Evolutionary conservation across 345 rosid genomes (phyloP).

Genomic region (Eucalyptus sp.): DNA sequence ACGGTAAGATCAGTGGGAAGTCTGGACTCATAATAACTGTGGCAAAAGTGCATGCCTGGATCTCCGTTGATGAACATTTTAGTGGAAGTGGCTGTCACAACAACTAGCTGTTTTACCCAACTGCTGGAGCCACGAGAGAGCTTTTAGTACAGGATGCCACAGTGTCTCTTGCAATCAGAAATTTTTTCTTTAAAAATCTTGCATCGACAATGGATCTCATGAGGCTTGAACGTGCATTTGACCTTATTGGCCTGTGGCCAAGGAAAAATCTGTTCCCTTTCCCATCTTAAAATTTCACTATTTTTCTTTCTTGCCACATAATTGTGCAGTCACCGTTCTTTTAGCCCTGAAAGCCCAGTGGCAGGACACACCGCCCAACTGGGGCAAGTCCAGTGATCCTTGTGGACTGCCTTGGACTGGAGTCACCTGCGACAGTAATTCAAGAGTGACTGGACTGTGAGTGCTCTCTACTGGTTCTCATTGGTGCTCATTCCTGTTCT

Average conservation of each 20-base stretch:
- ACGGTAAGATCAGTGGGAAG: not conserved
- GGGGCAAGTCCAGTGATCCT: too few relatives aligned
- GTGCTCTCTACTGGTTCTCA: too few relatives aligned
- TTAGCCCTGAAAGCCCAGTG: too few relatives aligned
- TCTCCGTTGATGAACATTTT: not conserved
- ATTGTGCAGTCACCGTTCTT: too few relatives aligned
- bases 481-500: too few relatives aligned
- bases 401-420: too few relatives aligned
- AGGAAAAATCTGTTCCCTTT: not conserved
- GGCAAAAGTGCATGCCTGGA: not conserved
- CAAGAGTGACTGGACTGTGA: too few relatives aligned
- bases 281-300: not conserved
- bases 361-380: too few relatives aligned
- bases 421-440: too few relatives aligned
- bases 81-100: not conserved
- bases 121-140: not conserved
- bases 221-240: not conserved
- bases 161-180: not conserved
- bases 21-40: not conserved
- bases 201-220: not conserved
- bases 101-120: not conserved
- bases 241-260: not conserved
- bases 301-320: too few relatives aligned
- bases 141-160: not conserved
- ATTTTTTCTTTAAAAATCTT: not conserved